Evolutionary conservation across 2,329 filamentous ascomycete species (phyloP).

Genomic region (Cladophialophora carrionii): DNA sequence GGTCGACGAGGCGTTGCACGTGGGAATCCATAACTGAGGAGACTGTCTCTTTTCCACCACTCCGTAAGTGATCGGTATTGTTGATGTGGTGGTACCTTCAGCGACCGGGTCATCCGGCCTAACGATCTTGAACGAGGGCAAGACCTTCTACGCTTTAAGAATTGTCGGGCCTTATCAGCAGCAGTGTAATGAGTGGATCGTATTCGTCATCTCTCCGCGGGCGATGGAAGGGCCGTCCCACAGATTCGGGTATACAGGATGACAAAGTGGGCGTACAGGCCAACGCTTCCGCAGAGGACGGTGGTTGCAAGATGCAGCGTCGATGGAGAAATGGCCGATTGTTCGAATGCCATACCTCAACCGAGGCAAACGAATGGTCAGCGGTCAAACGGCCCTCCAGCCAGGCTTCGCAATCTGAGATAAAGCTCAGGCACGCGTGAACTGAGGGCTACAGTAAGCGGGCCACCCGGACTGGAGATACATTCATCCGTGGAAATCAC

Average conservation of each 20-base stretch:
- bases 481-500: background rate
- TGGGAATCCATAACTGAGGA: conserved; percentile 70
- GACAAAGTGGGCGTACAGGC: background rate
- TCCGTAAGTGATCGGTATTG: background rate
- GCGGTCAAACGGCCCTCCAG: background rate
- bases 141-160: background rate
- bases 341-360: background rate
- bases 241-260: background rate
- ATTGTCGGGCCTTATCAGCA: conserved; percentile 9
- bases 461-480: conserved; percentile 4
- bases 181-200: conserved; percentile 1
- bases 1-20: conserved; percentile 69
- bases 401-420: background rate
- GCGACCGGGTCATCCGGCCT: background rate
- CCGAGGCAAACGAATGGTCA: background rate
- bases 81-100: background rate
- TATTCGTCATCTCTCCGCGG: conserved; percentile 14
- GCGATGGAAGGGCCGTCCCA: conserved; percentile 15
- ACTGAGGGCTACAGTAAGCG: background rate
- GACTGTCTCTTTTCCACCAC: background rate
- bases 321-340: background rate
- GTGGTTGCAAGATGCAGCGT: background rate
- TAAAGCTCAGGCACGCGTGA: background rate
- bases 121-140: background rate
- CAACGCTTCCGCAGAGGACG: background rate